phyloP scores from a whole-genome alignment of 2,329 filamentous ascomycete species.

The Diaporthe sp. region DNA sequence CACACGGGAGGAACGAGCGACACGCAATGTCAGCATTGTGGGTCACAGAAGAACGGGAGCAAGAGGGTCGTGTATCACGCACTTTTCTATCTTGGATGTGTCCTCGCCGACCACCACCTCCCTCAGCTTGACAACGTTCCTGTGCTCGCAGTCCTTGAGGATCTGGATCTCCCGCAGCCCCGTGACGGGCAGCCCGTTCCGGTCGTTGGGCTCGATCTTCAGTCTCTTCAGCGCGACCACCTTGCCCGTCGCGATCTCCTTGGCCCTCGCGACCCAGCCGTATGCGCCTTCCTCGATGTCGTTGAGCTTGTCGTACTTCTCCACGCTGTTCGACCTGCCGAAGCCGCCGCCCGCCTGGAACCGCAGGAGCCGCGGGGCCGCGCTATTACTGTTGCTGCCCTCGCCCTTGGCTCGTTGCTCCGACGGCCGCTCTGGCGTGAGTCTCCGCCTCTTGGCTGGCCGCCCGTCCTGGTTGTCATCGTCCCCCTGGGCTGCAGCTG shows the following conservation, averaged over 20 bases:
- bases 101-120: conserved; percentile 87
- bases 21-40: conserved; percentile 50
- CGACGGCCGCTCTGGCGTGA: conserved; percentile 60
- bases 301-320: conserved; percentile 92
- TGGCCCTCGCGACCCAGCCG: conserved; percentile 91
- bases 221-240: conserved; percentile 94
- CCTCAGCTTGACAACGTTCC: conserved; percentile 84
- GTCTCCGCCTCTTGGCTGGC: conserved; percentile 73
- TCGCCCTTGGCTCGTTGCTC: conserved; percentile 46
- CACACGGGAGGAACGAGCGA: conserved; percentile 43
- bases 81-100: conserved; percentile 67
- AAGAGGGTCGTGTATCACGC: conserved; percentile 41
- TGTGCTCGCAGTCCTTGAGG: conserved; percentile 82
- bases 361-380: conserved; percentile 72
- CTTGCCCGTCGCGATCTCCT: conserved; percentile 78
- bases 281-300: conserved; percentile 98
- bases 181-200: conserved; percentile 86
- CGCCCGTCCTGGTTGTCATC: conserved; percentile 54
- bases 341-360: conserved; percentile 76
- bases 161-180: conserved; percentile 95
- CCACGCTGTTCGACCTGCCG: conserved; percentile 80
- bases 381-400: conserved; percentile 43
- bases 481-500: conserved; percentile 45
- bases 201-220: conserved; percentile 86
- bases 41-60: not conserved